Conservation (phyloP, 2,329 filamentous ascomycete species). For the Acrodontium crateriforme region DNA sequence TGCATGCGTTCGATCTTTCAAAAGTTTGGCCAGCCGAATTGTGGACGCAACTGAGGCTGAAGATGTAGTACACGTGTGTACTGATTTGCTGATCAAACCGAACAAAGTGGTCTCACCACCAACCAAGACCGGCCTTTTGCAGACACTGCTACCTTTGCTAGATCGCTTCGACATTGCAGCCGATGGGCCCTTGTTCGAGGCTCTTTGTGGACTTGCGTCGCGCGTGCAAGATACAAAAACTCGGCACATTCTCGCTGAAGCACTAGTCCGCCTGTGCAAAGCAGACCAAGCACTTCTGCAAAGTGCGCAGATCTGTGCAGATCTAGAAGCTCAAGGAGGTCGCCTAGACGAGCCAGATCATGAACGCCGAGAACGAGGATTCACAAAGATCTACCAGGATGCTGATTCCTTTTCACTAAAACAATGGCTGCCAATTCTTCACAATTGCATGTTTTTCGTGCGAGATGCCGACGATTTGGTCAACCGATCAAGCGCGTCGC, state of each 20-base stretch:
- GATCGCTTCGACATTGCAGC: slow-evolving; percentile 9
- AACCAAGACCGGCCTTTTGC: slow-evolving; percentile 67
- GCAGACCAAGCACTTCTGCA: slow-evolving; percentile 45
- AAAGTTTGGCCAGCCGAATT: slow-evolving; percentile 60
- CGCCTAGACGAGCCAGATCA: slow-evolving; percentile 81
- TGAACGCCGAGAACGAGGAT: slow-evolving; percentile 64
- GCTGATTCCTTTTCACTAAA: slow-evolving; percentile 49
- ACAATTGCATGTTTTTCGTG: slow-evolving; percentile 82
- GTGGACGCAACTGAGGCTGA: slow-evolving; percentile 54
- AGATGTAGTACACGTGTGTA: slow-evolving; percentile 66
- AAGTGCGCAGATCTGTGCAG: slow-evolving; percentile 46
- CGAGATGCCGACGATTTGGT: slow-evolving; percentile 78
- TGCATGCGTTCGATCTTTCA: slow-evolving; percentile 63
- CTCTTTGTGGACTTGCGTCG: slow-evolving; percentile 69
- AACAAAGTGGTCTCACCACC: slow-evolving; percentile 67
- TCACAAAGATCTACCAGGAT: slow-evolving; percentile 53
- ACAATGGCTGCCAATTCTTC: slow-evolving; percentile 78
- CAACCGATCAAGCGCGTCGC: slow-evolving; percentile 70
- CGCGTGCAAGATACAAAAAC: slow-evolving; percentile 77
- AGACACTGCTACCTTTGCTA: slow-evolving; percentile 63
- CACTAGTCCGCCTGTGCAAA: slow-evolving; percentile 58
- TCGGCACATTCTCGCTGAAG: slow-evolving; percentile 57
- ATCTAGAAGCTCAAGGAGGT: slow-evolving; percentile 60
- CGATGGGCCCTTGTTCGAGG: slow-evolving; percentile 50
- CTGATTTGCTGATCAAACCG: slow-evolving; percentile 74